Conservation (phyloP, 2,329 filamentous ascomycete species). For the Fusarium newnesense region DNA sequence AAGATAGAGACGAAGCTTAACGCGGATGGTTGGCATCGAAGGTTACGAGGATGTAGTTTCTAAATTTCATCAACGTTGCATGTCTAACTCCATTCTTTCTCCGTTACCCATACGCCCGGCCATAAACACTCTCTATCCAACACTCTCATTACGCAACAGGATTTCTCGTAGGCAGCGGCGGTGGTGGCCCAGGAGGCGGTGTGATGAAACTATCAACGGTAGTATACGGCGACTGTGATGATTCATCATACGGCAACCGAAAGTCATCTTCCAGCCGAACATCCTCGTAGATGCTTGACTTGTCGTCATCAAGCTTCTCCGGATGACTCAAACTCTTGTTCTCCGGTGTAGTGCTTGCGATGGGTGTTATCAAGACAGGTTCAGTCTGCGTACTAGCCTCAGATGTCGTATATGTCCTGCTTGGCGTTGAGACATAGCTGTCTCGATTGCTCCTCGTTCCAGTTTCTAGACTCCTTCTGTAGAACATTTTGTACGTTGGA, state of each 20-base stretch:
- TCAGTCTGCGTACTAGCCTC: constrained; percentile 46
- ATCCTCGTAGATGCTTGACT: constrained; percentile 31
- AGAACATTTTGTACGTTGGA: constrained; percentile 51
- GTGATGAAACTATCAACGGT: constrained; percentile 7
- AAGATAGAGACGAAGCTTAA: not conserved
- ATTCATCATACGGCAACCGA: not conserved
- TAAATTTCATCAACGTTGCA: not conserved
- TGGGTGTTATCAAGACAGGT: constrained; percentile 21
- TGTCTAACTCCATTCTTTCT: not conserved
- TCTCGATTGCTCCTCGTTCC: constrained; percentile 34
- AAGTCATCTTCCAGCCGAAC: constrained; percentile 1
- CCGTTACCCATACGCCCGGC: not conserved
- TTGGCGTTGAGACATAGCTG: constrained; percentile 34
- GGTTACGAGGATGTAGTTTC: not conserved
- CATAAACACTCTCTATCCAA: not conserved
- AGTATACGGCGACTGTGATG: not conserved
- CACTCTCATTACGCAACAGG: not conserved
- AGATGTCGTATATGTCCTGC: constrained; percentile 34
- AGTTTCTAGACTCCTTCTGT: constrained; percentile 43
- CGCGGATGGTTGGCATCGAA: not conserved
- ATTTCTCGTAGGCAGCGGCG: constrained; percentile 23
- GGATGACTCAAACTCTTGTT: not conserved
- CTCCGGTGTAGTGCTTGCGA: not conserved
- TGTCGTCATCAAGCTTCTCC: not conserved
- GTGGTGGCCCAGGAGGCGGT: constrained; percentile 9